These are phyloP conservation scores for Leishmania major DNA, from an alignment of 208 protist genomes.

Conservation along the genomic window DNA sequence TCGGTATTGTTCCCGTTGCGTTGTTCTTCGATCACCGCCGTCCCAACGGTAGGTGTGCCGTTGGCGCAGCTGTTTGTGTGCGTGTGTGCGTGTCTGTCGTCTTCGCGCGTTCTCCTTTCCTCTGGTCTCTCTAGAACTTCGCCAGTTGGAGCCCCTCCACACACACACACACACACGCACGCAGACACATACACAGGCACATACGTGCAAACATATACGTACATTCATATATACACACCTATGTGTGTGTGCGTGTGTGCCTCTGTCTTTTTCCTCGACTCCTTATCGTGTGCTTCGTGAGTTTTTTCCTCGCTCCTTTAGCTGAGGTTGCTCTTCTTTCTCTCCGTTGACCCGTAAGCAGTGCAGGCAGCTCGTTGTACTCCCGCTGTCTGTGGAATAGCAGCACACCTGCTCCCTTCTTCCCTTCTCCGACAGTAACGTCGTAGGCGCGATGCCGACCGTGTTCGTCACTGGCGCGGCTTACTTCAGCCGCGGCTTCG, in stretches of 20 bases:
- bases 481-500: conserved; percentile 77
- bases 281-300: background rate
- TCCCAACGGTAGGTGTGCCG: background rate
- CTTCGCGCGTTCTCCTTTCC: background rate
- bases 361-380: background rate
- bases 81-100: too few relatives aligned
- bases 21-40: background rate
- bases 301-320: background rate
- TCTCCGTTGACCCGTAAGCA: background rate
- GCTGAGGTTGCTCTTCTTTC: background rate
- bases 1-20: background rate
- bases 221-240: background rate
- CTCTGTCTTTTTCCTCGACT: background rate
- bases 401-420: background rate
- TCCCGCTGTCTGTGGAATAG: background rate
- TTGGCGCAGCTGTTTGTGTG: background rate
- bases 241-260: background rate
- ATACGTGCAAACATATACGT: background rate
- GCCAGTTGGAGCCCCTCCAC: background rate
- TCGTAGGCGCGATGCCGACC: conserved; percentile 1
- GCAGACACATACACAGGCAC: background rate
- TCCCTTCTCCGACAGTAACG: background rate
- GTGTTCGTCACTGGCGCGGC: conserved; percentile 40
- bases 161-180: background rate
- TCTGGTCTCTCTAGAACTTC: background rate